Evolutionary conservation across 352 stramenopile genomes (phyloP).

Genomic region (Pythium periplocum): DNA sequence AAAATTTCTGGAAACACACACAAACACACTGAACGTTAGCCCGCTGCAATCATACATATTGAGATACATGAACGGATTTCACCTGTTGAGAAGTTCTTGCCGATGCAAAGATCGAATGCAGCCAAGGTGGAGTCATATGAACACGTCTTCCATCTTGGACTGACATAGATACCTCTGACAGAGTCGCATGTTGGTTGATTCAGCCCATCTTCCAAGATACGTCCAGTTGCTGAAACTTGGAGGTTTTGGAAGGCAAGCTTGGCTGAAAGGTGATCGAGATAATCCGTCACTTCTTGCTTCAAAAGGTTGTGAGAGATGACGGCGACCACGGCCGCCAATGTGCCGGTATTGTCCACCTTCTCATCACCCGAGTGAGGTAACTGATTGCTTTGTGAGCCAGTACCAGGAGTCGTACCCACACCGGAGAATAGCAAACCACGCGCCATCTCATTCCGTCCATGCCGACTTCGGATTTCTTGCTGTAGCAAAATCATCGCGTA

Average conservation of each 20-base stretch:
- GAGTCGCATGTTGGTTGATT: constrained; percentile 82
- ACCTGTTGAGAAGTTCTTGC: constrained; percentile 81
- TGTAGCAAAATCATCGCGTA: constrained; percentile 70
- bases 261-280: constrained; percentile 66
- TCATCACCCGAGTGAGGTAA: constrained; percentile 16
- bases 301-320: constrained; percentile 74
- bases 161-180: constrained; percentile 70
- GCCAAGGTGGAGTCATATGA: constrained; percentile 70
- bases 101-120: constrained; percentile 75
- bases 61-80: not conserved
- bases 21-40: not conserved
- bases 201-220: constrained; percentile 70
- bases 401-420: constrained; percentile 9
- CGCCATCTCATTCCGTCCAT: constrained; percentile 68
- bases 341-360: constrained; percentile 39
- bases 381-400: constrained; percentile 7
- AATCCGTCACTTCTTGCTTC: constrained; percentile 67
- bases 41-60: no score
- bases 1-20: constrained; percentile 44
- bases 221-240: constrained; percentile 45
- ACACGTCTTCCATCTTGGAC: constrained; percentile 76
- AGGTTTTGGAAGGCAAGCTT: constrained; percentile 57
- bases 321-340: constrained; percentile 48
- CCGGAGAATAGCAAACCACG: constrained; percentile 50
- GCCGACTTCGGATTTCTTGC: constrained; percentile 73